Conservation (phyloP, 1,139 yeast genomes). For the Candida frijolesensis region DNA sequence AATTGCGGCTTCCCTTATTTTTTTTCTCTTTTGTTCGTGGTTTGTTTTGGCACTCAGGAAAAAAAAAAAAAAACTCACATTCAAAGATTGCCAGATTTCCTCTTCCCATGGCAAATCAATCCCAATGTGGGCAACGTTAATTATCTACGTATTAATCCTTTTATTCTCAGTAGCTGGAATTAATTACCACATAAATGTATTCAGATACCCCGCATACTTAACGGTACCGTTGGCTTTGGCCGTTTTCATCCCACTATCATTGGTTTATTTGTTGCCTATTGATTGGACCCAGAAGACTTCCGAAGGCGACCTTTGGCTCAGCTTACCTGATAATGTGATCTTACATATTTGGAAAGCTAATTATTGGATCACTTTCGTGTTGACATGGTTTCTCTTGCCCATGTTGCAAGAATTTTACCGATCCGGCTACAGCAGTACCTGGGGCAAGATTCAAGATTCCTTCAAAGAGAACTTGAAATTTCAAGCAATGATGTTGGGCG, state of each 20-base stretch:
- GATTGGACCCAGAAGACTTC: slow-evolving; percentile 39
- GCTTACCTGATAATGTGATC: slow-evolving; percentile 45
- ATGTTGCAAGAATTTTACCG: slow-evolving; percentile 70
- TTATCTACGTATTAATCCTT: slow-evolving; percentile 33
- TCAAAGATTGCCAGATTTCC: too few species aligned
- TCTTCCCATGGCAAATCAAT: not conserved
- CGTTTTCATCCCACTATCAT: slow-evolving; percentile 46
- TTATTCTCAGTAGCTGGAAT: slow-evolving; percentile 37
- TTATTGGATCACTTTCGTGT: slow-evolving; percentile 76
- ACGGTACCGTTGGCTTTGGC: slow-evolving; percentile 39
- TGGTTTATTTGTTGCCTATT: slow-evolving; percentile 41
- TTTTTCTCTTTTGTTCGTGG: too few species aligned
- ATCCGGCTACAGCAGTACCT: slow-evolving; percentile 62
- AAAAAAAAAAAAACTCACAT: too few species aligned
- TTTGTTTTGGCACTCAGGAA: too few species aligned
- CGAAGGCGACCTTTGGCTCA: slow-evolving; percentile 25
- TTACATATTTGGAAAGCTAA: slow-evolving; percentile 67
- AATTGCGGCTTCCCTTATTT: too few species aligned
- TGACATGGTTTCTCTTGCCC: slow-evolving; percentile 78
- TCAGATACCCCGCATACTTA: slow-evolving; percentile 36
- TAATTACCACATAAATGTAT: slow-evolving; percentile 39
- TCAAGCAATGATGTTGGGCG: slow-evolving; percentile 57
- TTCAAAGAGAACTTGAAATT: slow-evolving; percentile 57
- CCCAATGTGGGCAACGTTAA: slow-evolving; percentile 33
- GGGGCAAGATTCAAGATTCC: slow-evolving; percentile 56